Evolutionary conservation across 1,139 yeast species (phyloP), one percentile per base, ranked within the genome.

Genomic region (Hansenula lynferdii): DNA sequence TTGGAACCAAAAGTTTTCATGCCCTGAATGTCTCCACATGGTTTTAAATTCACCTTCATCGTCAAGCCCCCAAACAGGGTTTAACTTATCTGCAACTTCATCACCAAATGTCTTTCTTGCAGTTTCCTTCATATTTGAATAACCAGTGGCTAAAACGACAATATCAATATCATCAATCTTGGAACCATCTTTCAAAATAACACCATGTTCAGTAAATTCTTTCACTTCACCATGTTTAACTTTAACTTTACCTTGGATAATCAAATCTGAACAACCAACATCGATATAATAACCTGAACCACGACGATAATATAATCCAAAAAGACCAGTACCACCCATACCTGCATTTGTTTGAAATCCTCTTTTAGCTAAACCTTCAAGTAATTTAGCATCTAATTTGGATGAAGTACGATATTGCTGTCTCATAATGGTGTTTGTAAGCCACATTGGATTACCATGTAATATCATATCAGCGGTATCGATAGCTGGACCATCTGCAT

Each of bases 211-310:
- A 14, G 61, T 56, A 50, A 69, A 64, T 31, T 49, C 44, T 32
- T 58, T 54, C 33, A 69, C 56, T 18, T 52, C 48, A 9, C 69
- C 69, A 34, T 60, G 62, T 43, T 64, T 60, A 40, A 68, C 52
- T 28, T 56, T 51, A 41, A 69, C 60, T 39, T 58, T 59, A 15
- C 64, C 68, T n/a, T 66, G 65, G 19, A 55, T 54, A 38, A 69
- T 64, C 39, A 64, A 50, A 36, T 57, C 55, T 28, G 70, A 62
- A 39, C 67, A 62, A 6, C 74, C 74, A 33, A 64, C 70, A 43
- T 69, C 72, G 35, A 66, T 64, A 49, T 69, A 69, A 47, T 65
- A 69, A 22, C 74, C 74, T 3, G 73, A 71, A n/a, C 70, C 72
- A 42, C 65, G 58, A 36, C 67, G 56, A 44, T 54, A 54, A 45